A percentile compares a stretch with the other conserved stretches of the same genome.
These are phyloP conservation scores for Alternaria novae-zelandiae DNA, from an alignment of 2,329 filamentous ascomycete species.

Conservation along the genomic window DNA sequence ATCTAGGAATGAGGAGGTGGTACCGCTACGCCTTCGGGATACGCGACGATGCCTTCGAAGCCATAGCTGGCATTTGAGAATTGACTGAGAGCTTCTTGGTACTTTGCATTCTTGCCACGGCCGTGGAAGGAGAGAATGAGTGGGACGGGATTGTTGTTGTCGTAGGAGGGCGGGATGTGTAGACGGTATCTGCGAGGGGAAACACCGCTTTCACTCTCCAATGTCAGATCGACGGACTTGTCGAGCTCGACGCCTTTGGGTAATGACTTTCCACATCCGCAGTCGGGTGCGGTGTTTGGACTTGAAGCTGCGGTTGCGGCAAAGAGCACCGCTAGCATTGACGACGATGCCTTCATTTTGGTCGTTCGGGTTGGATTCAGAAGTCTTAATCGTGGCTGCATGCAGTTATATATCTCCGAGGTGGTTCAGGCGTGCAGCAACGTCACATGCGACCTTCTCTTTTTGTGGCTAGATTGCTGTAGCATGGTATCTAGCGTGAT, in stretches of 20 bases:
- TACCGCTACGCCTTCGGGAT: slow-evolving; percentile 52
- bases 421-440: background rate
- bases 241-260: slow-evolving; percentile 28
- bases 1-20: background rate
- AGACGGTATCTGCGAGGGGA: slow-evolving; percentile 46
- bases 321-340: background rate
- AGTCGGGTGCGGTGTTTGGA: background rate
- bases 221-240: slow-evolving; percentile 30
- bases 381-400: background rate
- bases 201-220: slow-evolving; percentile 37
- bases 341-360: background rate
- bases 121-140: slow-evolving; percentile 60
- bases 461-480: background rate
- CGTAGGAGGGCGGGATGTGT: slow-evolving; percentile 51
- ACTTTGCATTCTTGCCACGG: slow-evolving; percentile 43
- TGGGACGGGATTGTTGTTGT: slow-evolving; percentile 44
- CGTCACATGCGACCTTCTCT: background rate
- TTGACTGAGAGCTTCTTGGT: slow-evolving; percentile 52
- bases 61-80: slow-evolving; percentile 56
- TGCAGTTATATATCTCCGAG: background rate
- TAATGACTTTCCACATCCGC: slow-evolving; percentile 23
- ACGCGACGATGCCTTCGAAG: slow-evolving; percentile 54
- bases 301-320: background rate
- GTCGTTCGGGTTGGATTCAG: no score
- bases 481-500: background rate